Evolutionary conservation across 352 stramenopile genomes (phyloP).

Genomic region (Peronospora belbahrii): DNA sequence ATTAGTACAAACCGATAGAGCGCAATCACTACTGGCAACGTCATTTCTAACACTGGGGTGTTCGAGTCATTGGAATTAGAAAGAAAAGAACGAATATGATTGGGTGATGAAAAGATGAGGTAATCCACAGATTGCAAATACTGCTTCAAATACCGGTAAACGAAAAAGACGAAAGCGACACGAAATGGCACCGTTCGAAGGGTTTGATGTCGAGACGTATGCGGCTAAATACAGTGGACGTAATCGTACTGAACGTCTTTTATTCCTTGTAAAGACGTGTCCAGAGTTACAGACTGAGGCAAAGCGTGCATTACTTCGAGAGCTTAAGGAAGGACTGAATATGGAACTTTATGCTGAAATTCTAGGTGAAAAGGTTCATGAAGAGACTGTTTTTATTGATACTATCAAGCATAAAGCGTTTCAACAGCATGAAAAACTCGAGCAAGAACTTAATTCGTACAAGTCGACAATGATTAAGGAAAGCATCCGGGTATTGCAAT

Average conservation of each 20-base stretch:
- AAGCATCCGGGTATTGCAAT: conserved; percentile 66
- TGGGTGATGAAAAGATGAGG: no score
- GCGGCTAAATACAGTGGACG: conserved; percentile 76
- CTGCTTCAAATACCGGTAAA: conserved; percentile 2
- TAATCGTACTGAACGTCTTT: conserved; percentile 66
- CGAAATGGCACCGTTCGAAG: conserved; percentile 19
- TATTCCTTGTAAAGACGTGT: conserved; percentile 58
- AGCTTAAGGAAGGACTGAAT: conserved; percentile 59
- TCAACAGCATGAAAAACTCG: conserved; percentile 71
- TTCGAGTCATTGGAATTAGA: no score
- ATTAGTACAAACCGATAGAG: conserved; percentile 22
- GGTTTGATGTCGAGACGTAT: conserved; percentile 79
- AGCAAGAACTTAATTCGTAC: conserved; percentile 87
- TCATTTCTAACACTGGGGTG: conserved; percentile 4
- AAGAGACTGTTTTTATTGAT: conserved; percentile 47
- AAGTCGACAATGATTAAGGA: conserved; percentile 90
- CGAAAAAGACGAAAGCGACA: neutral
- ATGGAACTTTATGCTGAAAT: conserved; percentile 66
- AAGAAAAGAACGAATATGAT: no score
- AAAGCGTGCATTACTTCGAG: conserved; percentile 39
- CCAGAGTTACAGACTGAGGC: conserved; percentile 42
- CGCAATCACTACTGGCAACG: conserved; percentile 21
- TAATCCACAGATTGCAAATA: no score
- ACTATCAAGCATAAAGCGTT: conserved; percentile 50
- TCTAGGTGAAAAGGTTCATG: conserved; percentile 35